A percentile compares a stretch with the other conserved stretches of the same genome.
These are phyloP conservation scores for Amanita polypyramis DNA, from an alignment of 768 basidiomycete species.

Conservation along the genomic window DNA sequence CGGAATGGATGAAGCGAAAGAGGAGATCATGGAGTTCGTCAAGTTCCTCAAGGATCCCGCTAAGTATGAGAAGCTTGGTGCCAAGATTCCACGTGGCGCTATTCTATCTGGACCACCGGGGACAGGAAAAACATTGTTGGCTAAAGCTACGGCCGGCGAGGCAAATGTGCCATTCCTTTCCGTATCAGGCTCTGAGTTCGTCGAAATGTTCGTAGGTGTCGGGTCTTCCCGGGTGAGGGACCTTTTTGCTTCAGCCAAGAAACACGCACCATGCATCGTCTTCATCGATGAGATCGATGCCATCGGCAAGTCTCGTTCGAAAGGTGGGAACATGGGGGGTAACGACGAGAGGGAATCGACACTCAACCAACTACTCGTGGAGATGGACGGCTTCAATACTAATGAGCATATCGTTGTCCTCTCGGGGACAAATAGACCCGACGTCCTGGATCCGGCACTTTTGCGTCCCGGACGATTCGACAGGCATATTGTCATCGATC, in stretches of 20 bases:
- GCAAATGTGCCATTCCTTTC: constrained; percentile 97
- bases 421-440: constrained; percentile 93
- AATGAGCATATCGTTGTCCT: constrained; percentile 94
- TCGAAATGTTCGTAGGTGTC: constrained; percentile 99
- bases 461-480: constrained; percentile 98
- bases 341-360: constrained; percentile 98
- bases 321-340: constrained; percentile 65
- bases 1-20: constrained; percentile 99
- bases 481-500: constrained; percentile 89
- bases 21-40: constrained; percentile 99
- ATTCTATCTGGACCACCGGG: constrained; percentile 95
- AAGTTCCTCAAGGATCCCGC: constrained; percentile 95
- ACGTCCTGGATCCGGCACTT: constrained; percentile 91
- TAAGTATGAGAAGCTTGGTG: constrained; percentile 92
- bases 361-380: constrained; percentile 92
- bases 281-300: constrained; percentile 99
- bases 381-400: constrained; percentile 99
- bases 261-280: constrained; percentile 96
- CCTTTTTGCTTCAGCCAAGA: constrained; percentile 94
- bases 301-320: constrained; percentile 88
- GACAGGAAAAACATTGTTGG: constrained; percentile 95
- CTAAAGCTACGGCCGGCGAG: constrained; percentile 98
- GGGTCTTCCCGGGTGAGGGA: constrained; percentile 96
- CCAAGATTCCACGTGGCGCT: constrained; percentile 94
- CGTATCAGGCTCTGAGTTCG: constrained; percentile 97